These are phyloP conservation scores for Tylopilus intermedius DNA, from an alignment of 768 basidiomycete genomes.

Conservation along the genomic window DNA sequence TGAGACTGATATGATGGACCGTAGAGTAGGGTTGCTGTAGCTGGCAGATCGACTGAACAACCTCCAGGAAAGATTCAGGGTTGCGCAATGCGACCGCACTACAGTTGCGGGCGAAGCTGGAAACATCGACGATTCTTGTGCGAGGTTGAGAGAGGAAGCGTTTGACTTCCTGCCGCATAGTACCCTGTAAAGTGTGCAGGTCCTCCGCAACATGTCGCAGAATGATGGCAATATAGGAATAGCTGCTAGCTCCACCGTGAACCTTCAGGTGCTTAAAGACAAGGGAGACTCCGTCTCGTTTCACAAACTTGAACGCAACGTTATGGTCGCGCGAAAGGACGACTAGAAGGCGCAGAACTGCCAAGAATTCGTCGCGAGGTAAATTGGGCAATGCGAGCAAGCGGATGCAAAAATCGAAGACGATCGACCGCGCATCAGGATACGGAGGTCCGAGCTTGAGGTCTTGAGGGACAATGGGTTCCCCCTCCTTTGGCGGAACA, in stretches of 20 bases:
- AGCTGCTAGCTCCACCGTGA: slow-evolving; percentile 57
- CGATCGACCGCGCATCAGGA: slow-evolving; percentile 51
- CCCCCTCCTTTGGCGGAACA: slow-evolving; percentile 65
- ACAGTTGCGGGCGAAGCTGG: slow-evolving; percentile 69
- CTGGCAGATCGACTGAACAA: slow-evolving; percentile 65
- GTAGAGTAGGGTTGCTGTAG: slow-evolving; percentile 61
- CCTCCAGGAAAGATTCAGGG: slow-evolving; percentile 67
- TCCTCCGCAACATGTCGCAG: slow-evolving; percentile 93
- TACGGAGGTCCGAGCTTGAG: slow-evolving; percentile 59
- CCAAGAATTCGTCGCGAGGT: slow-evolving; percentile 76
- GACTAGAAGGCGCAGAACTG: slow-evolving; percentile 77
- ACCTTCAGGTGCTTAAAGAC: slow-evolving; percentile 67
- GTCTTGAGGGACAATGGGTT: slow-evolving; percentile 48
- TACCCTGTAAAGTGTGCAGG: slow-evolving; percentile 48
- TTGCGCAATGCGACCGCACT: slow-evolving; percentile 80
- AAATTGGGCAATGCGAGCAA: slow-evolving; percentile 62
- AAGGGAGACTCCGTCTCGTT: slow-evolving; percentile 53
- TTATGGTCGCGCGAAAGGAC: slow-evolving; percentile 72
- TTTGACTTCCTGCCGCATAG: slow-evolving; percentile 82
- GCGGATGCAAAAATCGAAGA: slow-evolving; percentile 74
- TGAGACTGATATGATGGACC: slow-evolving; percentile 56
- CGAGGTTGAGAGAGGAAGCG: slow-evolving; percentile 75
- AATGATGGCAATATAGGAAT: slow-evolving; percentile 80
- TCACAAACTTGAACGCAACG: slow-evolving; percentile 63
- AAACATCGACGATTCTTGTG: slow-evolving; percentile 61